These are phyloP conservation scores for Sarocladium strictum DNA, from an alignment of 2,329 filamentous ascomycete genomes.

Conservation along the genomic window DNA sequence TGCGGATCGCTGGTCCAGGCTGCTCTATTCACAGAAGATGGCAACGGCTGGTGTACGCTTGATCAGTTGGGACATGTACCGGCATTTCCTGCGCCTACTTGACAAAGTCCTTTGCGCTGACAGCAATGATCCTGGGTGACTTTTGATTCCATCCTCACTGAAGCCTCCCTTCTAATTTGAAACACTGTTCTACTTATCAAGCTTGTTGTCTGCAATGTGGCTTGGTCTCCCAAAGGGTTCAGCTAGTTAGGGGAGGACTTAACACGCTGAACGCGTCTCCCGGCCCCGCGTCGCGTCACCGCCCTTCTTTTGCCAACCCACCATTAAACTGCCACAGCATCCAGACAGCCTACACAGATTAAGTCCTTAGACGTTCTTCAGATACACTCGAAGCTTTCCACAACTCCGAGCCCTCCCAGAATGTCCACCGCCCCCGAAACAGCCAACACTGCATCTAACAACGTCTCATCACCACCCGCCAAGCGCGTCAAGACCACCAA, in stretches of 20 bases:
- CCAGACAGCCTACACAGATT: slow-evolving; percentile 8
- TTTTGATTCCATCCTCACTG: too few relatives aligned
- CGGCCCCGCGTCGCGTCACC: slow-evolving; percentile 25
- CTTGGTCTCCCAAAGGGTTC: background rate
- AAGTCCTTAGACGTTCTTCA: slow-evolving; percentile 24
- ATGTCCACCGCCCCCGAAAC: slow-evolving; percentile 22
- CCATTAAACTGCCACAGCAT: slow-evolving; percentile 1
- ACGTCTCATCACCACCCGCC: slow-evolving; percentile 65
- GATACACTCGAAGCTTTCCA: background rate
- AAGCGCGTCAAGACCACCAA: slow-evolving; percentile 69
- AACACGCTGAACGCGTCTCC: slow-evolving; percentile 15
- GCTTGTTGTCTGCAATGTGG: background rate
- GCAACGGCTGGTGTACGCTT: too few relatives aligned
- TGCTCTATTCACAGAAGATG: too few relatives aligned
- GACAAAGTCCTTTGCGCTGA: too few relatives aligned
- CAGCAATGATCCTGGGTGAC: too few relatives aligned
- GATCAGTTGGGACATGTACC: too few relatives aligned
- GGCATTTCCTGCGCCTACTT: too few relatives aligned
- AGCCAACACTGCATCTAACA: slow-evolving; percentile 39
- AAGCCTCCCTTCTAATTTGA: too few relatives aligned
- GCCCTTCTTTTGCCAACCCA: slow-evolving; percentile 13
- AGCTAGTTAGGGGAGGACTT: slow-evolving; percentile 19
- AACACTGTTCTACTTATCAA: background rate
- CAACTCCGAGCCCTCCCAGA: background rate
- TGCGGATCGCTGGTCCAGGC: too few relatives aligned